Percentiles rank a stretch among this genome's conserved stretches.
Evolutionary conservation across 768 basidiomycete genomes (phyloP).

Genomic region (Cystobasidiopsis lactophilus): DNA sequence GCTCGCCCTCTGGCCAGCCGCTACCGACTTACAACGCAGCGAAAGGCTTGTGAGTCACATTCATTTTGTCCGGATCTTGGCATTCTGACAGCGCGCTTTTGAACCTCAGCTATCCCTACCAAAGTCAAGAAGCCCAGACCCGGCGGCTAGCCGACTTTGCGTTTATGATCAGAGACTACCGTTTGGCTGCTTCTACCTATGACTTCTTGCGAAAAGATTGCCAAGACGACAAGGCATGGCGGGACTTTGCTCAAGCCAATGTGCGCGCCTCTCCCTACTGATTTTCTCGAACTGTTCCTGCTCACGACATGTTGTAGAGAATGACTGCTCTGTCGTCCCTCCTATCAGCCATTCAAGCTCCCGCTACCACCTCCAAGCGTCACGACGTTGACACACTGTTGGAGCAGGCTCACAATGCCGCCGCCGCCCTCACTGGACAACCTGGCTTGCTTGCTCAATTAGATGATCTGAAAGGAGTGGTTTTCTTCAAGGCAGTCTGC

Average conservation of each 20-base stretch:
- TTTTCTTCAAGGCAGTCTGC: slow-evolving; percentile 26
- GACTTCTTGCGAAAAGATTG: slow-evolving; percentile 62
- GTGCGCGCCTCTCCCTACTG: slow-evolving; percentile 28
- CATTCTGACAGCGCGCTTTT: not conserved
- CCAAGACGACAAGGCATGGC: slow-evolving; percentile 23
- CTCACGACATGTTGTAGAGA: slow-evolving; percentile 44
- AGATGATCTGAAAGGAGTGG: slow-evolving; percentile 23
- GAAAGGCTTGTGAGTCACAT: slow-evolving; percentile 24
- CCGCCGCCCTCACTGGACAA: slow-evolving; percentile 13
- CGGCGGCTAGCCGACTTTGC: slow-evolving; percentile 88
- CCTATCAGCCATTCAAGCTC: slow-evolving; percentile 23
- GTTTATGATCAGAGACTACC: slow-evolving; percentile 73
- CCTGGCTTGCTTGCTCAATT: slow-evolving; percentile 12
- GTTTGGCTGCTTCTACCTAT: slow-evolving; percentile 61
- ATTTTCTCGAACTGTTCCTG: too few species aligned
- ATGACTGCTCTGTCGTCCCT: slow-evolving; percentile 35
- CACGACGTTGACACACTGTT: slow-evolving; percentile 18
- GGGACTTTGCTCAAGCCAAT: slow-evolving; percentile 39
- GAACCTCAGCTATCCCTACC: slow-evolving; percentile 23
- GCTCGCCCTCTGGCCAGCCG: slow-evolving; percentile 5
- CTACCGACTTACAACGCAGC: slow-evolving; percentile 20
- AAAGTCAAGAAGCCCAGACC: slow-evolving; percentile 22
- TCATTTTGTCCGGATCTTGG: not conserved
- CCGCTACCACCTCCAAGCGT: not conserved
- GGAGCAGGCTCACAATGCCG: slow-evolving; percentile 19